These are phyloP conservation scores for Cucurbita moschata DNA, from an alignment of 306 rosid species.

Conservation along the genomic window DNA sequence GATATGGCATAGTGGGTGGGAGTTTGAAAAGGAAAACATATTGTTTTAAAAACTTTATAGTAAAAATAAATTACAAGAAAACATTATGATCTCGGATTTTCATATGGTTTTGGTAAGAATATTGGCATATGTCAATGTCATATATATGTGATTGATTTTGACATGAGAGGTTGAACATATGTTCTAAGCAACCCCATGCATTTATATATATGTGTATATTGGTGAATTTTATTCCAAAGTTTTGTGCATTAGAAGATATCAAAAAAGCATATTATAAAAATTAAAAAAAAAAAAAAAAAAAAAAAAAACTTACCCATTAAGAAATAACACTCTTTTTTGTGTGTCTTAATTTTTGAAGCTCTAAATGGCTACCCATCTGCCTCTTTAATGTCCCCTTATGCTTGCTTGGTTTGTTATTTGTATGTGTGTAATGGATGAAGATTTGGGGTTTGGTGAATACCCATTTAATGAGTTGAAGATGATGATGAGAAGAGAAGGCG, in stretches of 20 bases:
- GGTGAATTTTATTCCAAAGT: neutral
- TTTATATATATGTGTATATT: no score
- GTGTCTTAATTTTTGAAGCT: neutral
- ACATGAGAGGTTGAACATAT: slow-evolving; percentile 10
- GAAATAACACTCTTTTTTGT: neutral
- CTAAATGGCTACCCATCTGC: neutral
- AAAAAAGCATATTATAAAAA: neutral
- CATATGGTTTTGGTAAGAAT: slow-evolving; percentile 1
- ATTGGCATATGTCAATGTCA: slow-evolving; percentile 5
- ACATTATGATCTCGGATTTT: neutral
- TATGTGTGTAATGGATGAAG: neutral
- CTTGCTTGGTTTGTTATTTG: neutral
- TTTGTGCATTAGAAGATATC: neutral
- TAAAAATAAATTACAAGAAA: neutral
- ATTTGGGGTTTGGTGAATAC: neutral
- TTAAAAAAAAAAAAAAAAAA: neutral
- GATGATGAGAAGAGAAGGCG: neutral
- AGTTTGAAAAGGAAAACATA: neutral
- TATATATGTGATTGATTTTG: neutral
- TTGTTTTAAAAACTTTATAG: neutral
- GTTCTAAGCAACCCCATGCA: neutral
- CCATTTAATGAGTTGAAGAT: neutral
- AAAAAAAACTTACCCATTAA: neutral
- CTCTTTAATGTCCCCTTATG: neutral
- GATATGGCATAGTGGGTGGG: neutral